These are phyloP conservation scores for Boletus huronensis DNA, from an alignment of 768 basidiomycete genomes.

Conservation along the genomic window DNA sequence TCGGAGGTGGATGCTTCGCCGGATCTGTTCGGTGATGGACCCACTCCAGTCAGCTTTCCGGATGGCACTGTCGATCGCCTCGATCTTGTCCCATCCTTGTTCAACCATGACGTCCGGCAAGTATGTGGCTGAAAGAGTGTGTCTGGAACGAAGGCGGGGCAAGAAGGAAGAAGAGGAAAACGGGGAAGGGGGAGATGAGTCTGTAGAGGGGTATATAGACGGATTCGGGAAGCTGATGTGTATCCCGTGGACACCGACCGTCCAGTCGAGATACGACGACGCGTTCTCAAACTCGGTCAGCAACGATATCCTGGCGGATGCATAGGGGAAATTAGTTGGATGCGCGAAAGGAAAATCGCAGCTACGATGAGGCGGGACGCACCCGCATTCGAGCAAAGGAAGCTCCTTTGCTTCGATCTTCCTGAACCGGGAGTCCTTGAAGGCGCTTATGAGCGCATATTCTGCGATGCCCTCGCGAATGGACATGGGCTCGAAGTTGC, in stretches of 20 bases:
- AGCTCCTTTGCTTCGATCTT: constrained; percentile 78
- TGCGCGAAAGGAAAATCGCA: background rate
- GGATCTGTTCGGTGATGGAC: constrained; percentile 74
- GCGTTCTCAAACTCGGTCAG: constrained; percentile 92
- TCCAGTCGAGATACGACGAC: constrained; percentile 87
- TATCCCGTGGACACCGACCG: constrained; percentile 88
- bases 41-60: constrained; percentile 91
- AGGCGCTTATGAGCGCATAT: constrained; percentile 89
- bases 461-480: constrained; percentile 77
- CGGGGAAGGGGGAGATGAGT: constrained; percentile 63
- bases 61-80: constrained; percentile 89
- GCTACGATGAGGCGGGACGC: constrained; percentile 31
- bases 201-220: constrained; percentile 44
- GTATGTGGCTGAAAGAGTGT: constrained; percentile 81
- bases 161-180: constrained; percentile 62
- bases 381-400: constrained; percentile 83
- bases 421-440: constrained; percentile 83
- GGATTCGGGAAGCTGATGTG: constrained; percentile 85
- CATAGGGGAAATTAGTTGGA: background rate
- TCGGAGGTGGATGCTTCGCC: constrained; percentile 70
- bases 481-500: constrained; percentile 78
- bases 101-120: constrained; percentile 89
- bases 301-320: constrained; percentile 68
- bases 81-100: constrained; percentile 91
- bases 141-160: constrained; percentile 51